Base-by-base conservation (phyloP, 75 land plant genomes). In the Pinus taeda region DNA sequence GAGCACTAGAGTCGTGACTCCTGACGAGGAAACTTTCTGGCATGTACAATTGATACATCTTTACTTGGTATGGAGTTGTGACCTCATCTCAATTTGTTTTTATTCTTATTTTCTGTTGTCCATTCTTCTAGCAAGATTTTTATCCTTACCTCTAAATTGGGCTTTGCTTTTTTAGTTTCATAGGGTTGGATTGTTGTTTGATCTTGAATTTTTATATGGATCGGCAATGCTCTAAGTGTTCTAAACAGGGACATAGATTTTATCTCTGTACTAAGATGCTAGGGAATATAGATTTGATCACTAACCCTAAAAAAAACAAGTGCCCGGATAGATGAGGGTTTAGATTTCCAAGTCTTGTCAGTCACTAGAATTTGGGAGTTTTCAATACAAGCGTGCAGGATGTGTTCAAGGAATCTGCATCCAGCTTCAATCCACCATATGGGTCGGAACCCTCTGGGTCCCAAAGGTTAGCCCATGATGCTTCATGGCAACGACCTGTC, bases 381-480 rank as follows among this genome's bases (percentile, higher is more conserved):
- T 79, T 84, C 83, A 81, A 79, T 74, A 87, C 85, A 81, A 85
- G 87, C 60, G 80, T 79, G 53, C 89, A 37, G 26, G 17, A 60
- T 4, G 11, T n/a, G 15, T 37, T 39, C 15, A 39, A 39, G n/a
- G 66, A 76, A 6, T 33, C 74, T 6, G 42, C 77, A 20, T 59
- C 77, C 71, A 60, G 42, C 74, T 3, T 72, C 24, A 22, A 39
- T n/a, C 21, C 72, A 57, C 36, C 18, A 30, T 17, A 70, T 30
- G 18, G 18, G 42, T 37, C 33, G 33, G 29, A 24, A 6, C 72
- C 72, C 33, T 30, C 82, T 93, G 7, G 78, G 74, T 13, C 84
- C 88, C 0, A 78, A 81, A 78, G 30, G 85, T 22, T 66, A 83
- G 29, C 83, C 83, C 14, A 93, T 93, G 95, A 93, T 89, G 73